Evolutionary conservation across 1,284 basidiomycete genomes (phyloP), one percentile per base, ranked within the genome.

Genomic region (Caloboletus firmus): DNA sequence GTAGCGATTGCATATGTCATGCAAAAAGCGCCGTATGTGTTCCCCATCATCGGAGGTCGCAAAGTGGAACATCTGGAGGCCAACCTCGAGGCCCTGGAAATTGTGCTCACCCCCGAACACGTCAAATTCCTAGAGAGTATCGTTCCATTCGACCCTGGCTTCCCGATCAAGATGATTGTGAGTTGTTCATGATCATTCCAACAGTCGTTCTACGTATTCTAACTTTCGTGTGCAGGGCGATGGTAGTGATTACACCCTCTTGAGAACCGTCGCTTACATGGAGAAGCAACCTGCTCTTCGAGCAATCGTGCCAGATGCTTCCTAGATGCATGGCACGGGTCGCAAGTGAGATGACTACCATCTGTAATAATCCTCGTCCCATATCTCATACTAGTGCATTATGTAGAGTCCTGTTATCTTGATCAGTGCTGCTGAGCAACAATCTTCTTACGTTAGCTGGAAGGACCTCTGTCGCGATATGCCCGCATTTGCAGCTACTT

Each of bases 1-100:
- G 66, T 74, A 72, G 10, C 76, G 68, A 78, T 81, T 45, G 78
- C 79, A 13, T 81, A 80, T 54, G 57, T 79, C 9, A 70, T 80
- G 73, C 73, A 77, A 44, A 81, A 80, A 58, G 61, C 73, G 0
- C 72, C 77, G 4, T 37, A 37, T 18, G 36, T 37, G 36, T 37
- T 37, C 18, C 36, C 36, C 9, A 37, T 37, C 36, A 62, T 81
- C 28, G 81, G 82, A 0, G 77, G 78, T 0, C 73, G 79, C 52
- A 82, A 82, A 56, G 64, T 79, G 35, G 77, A 80, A 57, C 79
- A 83, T 15, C 37, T 83, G 0, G 42, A 71, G 20, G 71, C 65
- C 13, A 83, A 83, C 62, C 64, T 83, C 52, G 72, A 79, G 50
- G 78, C 76, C 0, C 71, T 83, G 11, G 64, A 73, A 8, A 71